A percentile compares a stretch with the other conserved stretches of the same genome.
These are phyloP conservation scores for Sphagnum contortum DNA, from an alignment of 225 moss, liverwort and hornwort genomes.

Conservation along the genomic window DNA sequence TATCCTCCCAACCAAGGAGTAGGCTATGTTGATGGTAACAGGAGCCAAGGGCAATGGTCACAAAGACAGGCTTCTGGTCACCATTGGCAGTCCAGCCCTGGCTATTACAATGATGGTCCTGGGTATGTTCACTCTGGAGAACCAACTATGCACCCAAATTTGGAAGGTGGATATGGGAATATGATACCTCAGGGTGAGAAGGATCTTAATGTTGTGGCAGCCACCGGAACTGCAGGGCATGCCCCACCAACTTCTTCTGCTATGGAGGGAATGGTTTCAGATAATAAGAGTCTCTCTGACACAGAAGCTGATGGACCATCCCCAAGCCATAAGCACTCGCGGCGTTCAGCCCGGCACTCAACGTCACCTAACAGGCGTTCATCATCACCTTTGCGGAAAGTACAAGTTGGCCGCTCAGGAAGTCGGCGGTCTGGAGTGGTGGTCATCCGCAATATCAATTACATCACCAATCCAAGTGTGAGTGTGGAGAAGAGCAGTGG, in stretches of 20 bases:
- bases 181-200: too few species aligned
- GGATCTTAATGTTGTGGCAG: too few species aligned
- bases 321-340: constrained; percentile 4
- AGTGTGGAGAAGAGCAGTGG: not conserved
- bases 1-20: constrained; percentile 15
- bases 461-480: constrained; percentile 14
- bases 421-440: constrained; percentile 8
- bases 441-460: constrained; percentile 14
- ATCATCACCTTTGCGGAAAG: constrained; percentile 7
- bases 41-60: constrained; percentile 28
- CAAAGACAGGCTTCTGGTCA: constrained; percentile 44
- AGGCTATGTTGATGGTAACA: constrained; percentile 2
- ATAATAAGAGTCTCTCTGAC: constrained; percentile 1
- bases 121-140: constrained; percentile 9
- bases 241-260: not conserved
- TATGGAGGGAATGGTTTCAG: not conserved
- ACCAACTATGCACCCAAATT: not conserved
- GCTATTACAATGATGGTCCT: constrained; percentile 20
- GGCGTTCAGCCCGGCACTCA: constrained; percentile 8
- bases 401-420: constrained; percentile 46
- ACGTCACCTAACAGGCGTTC: constrained; percentile 9
- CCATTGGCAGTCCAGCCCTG: constrained; percentile 50
- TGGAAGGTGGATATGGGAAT: too few species aligned
- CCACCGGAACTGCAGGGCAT: not conserved
- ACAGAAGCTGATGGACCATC: constrained; percentile 6